Conservation (phyloP, 2,329 filamentous ascomycete genomes). For the Claviceps monticola region DNA sequence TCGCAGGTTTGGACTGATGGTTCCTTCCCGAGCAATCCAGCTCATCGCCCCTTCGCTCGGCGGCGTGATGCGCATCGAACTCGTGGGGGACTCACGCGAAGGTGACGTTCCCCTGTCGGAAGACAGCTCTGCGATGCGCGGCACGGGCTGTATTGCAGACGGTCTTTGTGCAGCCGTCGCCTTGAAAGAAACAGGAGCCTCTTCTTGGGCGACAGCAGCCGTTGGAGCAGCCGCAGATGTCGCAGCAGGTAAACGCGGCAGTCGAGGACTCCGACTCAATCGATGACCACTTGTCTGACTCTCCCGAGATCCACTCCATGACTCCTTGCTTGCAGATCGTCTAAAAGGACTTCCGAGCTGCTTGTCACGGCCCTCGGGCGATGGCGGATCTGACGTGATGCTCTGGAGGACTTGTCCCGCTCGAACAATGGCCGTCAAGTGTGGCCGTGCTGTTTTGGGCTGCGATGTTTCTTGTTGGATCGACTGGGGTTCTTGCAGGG, state of each 20-base stretch:
- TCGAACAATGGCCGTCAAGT: slow-evolving; percentile 43
- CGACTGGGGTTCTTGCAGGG: slow-evolving; percentile 21
- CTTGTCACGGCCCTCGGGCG: slow-evolving; percentile 36
- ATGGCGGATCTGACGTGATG: slow-evolving; percentile 44
- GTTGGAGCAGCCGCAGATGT: not conserved
- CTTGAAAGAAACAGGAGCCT: slow-evolving; percentile 16
- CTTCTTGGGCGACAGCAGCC: slow-evolving; percentile 10
- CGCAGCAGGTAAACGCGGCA: slow-evolving; percentile 8
- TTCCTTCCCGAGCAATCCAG: slow-evolving; percentile 26
- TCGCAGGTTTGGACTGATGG: slow-evolving; percentile 21
- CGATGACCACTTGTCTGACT: slow-evolving; percentile 12
- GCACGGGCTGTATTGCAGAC: slow-evolving; percentile 15
- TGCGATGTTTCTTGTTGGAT: slow-evolving; percentile 14
- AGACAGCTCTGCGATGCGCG: slow-evolving; percentile 12
- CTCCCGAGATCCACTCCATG: slow-evolving; percentile 16
- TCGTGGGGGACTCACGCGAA: slow-evolving; percentile 16
- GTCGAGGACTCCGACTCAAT: slow-evolving; percentile 18
- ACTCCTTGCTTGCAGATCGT: slow-evolving; percentile 23
- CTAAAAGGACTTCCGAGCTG: slow-evolving; percentile 43
- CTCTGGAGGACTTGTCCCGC: slow-evolving; percentile 42
- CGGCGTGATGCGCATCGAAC: slow-evolving; percentile 19
- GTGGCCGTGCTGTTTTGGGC: slow-evolving; percentile 25
- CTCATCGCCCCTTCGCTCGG: slow-evolving; percentile 27
- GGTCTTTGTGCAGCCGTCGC: slow-evolving; percentile 13
- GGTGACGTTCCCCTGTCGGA: slow-evolving; percentile 2